Conservation (phyloP, 768 basidiomycete species). For the Rhizopogon rudus region DNA sequence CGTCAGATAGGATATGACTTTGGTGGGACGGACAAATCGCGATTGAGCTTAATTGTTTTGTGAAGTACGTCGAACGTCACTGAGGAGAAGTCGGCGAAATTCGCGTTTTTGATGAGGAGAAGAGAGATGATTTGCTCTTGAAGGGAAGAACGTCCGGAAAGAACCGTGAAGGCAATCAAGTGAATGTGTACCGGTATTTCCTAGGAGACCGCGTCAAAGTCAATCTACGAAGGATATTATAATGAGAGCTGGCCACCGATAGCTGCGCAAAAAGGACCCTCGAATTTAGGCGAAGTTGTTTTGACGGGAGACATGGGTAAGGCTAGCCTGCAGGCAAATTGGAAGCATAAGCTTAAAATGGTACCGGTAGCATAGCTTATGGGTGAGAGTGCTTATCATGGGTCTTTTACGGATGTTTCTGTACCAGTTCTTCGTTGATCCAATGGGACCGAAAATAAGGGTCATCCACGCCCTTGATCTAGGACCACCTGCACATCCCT, state of each 20-base stretch:
- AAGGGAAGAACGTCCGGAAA: neutral
- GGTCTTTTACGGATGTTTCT: conserved; percentile 6
- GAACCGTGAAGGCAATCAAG: neutral
- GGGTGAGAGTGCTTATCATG: conserved; percentile 10
- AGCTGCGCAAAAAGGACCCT: conserved; percentile 14
- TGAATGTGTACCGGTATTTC: conserved; percentile 4
- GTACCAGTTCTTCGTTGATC: conserved; percentile 6
- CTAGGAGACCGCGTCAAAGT: conserved; percentile 28
- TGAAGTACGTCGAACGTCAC: neutral
- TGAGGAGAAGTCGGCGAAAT: conserved; percentile 2
- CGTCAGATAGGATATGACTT: too few relatives aligned
- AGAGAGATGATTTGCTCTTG: neutral
- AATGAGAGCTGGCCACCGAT: neutral
- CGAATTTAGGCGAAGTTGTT: conserved; percentile 23
- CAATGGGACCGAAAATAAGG: conserved; percentile 12
- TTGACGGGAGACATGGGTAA: conserved; percentile 16
- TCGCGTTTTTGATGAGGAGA: neutral
- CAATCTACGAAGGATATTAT: neutral
- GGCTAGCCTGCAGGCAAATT: conserved; percentile 12
- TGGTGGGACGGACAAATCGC: neutral
- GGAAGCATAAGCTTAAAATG: conserved; percentile 12
- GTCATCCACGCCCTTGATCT: conserved; percentile 7
- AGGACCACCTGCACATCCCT: conserved; percentile 10
- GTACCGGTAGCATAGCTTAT: conserved; percentile 4
- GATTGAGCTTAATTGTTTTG: neutral